Evolutionary conservation across 805 yeast genomes (phyloP), one percentile per base, ranked within the genome.

Genomic region (Candida broadrunensis): DNA sequence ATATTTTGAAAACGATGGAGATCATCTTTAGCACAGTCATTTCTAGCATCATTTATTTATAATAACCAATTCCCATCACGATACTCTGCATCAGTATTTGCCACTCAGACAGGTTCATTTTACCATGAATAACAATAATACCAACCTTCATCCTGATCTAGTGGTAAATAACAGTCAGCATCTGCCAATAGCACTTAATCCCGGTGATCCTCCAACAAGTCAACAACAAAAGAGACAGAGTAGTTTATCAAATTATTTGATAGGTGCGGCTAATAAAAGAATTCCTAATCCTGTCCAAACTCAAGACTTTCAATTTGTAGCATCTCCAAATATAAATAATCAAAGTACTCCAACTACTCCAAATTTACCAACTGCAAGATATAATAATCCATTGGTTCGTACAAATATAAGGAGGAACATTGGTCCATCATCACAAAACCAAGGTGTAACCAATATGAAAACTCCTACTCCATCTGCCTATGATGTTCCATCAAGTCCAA

Each of bases 381-480:
- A 31, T 38, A 17, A 31, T 43, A 33, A 24, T 33, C 36, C 43
- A 9, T 33, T 38, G 20, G 32, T 41, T 26, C 31, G 46, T 14
- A 41, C 42, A 15, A 42, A 20, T 20, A 33, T 36, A 12, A 45
- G 52, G 35, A 45, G 43, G 29, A 45, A 40, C 23, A 23, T 46
- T 3, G 35, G 41, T 25, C 40, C 15, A 41, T 20, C 45, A 33
- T 17, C 34, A 21, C 15, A 13, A 8, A 5, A 9, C 6, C 29
- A 25, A 25, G 29, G 29, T 8, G 35, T 47, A 41, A 34, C 51
- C 26, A 39, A 44, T 37, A 43, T 46, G 42, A 67, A 63, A 33
- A 68, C 74, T 8, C 73, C 73, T 3, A 64, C 73, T 1, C 71
- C 71, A 25, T 60, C 63, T n/a, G 48, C 65, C 12, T 67, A 62